These are phyloP conservation scores for Trypanosoma rangeli DNA, from an alignment of 208 protist species.

Conservation along the genomic window DNA sequence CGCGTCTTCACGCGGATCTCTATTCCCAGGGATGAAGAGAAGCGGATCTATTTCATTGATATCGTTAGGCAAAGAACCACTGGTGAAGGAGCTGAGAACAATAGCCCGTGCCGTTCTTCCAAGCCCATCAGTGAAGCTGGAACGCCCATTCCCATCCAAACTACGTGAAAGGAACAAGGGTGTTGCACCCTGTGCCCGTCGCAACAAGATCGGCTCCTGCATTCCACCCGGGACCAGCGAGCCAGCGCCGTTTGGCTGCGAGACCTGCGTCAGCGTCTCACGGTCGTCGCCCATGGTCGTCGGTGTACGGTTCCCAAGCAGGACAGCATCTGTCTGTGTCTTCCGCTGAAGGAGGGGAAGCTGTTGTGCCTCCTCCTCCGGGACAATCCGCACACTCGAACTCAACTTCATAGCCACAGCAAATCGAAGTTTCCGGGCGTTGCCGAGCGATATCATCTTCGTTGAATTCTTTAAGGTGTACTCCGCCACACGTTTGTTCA, in stretches of 20 bases:
- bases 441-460: slow-evolving; percentile 78
- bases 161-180: slow-evolving; percentile 9
- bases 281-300: slow-evolving; percentile 14
- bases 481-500: slow-evolving; percentile 81
- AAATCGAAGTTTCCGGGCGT: slow-evolving; percentile 71
- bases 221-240: neutral
- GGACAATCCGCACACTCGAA: slow-evolving; percentile 75
- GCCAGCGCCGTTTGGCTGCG: slow-evolving; percentile 24
- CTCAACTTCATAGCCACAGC: slow-evolving; percentile 81
- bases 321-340: neutral
- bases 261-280: slow-evolving; percentile 21
- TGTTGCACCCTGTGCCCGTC: neutral
- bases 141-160: neutral
- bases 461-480: slow-evolving; percentile 70
- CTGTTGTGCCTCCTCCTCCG: slow-evolving; percentile 45
- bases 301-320: neutral
- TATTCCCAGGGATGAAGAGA: slow-evolving; percentile 7
- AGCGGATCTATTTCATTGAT: slow-evolving; percentile 18
- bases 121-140: slow-evolving; percentile 3
- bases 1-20: neutral
- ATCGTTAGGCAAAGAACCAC: neutral
- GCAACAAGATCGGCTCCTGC: slow-evolving; percentile 5
- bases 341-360: slow-evolving; percentile 27
- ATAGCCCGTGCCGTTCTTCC: slow-evolving; percentile 11
- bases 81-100: slow-evolving; percentile 9